phyloP scores from a whole-genome alignment of 2,329 filamentous ascomycete genomes.

The Monilinia vaccinii-corymbosi region DNA sequence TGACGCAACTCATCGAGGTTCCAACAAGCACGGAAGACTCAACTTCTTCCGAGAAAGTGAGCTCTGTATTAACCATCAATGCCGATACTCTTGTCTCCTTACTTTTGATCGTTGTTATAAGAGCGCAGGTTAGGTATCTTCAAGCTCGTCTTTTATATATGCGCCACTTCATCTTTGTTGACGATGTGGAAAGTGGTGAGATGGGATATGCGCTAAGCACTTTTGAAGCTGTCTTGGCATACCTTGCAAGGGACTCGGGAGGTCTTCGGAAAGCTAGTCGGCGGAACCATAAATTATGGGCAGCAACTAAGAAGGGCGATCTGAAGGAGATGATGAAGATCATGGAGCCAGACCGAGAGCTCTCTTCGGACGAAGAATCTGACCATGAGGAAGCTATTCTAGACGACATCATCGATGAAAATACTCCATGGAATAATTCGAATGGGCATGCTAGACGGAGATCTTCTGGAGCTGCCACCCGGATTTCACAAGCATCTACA shows the following conservation, averaged over 20 bases:
- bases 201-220: conserved; percentile 94
- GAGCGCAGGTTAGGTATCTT: conserved; percentile 77
- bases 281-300: conserved; percentile 80
- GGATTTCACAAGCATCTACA: conserved; percentile 27
- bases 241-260: conserved; percentile 73
- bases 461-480: conserved; percentile 17
- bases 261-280: conserved; percentile 76
- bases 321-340: conserved; percentile 66
- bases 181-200: conserved; percentile 93
- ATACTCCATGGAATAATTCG: conserved; percentile 24
- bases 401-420: conserved; percentile 39
- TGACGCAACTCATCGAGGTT: conserved; percentile 58
- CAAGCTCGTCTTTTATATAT: conserved; percentile 90
- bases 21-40: conserved; percentile 29
- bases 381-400: conserved; percentile 33
- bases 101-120: conserved; percentile 83
- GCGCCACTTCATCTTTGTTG: conserved; percentile 94
- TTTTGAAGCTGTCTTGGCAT: conserved; percentile 86
- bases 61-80: conserved; percentile 51
- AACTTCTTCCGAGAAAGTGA: conserved; percentile 32
- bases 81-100: conserved; percentile 91
- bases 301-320: conserved; percentile 71
- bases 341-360: conserved; percentile 55
- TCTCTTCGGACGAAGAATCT: conserved; percentile 22
- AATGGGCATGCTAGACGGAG: conserved; percentile 20